A percentile compares a stretch with the other conserved stretches of the same genome.
Conservation (phyloP, 768 basidiomycete species). For the Leucosporidium scottii region DNA sequence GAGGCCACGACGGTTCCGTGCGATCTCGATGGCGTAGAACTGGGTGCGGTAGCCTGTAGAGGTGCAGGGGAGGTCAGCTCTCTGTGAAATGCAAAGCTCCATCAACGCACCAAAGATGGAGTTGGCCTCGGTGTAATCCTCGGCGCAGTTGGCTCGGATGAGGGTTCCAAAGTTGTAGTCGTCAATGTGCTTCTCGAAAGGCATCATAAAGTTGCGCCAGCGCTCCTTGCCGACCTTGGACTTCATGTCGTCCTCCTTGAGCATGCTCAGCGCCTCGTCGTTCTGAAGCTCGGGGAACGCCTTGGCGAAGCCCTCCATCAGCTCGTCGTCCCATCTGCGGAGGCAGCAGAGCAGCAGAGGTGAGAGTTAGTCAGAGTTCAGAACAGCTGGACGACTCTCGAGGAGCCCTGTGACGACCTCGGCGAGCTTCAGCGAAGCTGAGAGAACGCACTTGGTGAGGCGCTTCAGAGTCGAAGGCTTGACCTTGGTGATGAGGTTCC, state of each 20-base stretch:
- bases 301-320: constrained; percentile 65
- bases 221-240: constrained; percentile 72
- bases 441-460: constrained; percentile 62
- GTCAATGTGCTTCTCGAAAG: constrained; percentile 57
- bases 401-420: neutral
- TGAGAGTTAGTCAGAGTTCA: neutral
- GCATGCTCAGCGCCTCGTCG: constrained; percentile 48
- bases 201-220: constrained; percentile 81
- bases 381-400: neutral
- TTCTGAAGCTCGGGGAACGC: constrained; percentile 67
- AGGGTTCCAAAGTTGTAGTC: constrained; percentile 97
- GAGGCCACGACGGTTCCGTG: constrained; percentile 80
- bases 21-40: constrained; percentile 95
- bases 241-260: constrained; percentile 94
- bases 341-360: neutral
- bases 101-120: constrained; percentile 71
- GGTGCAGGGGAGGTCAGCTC: neutral
- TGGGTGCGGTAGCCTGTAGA: constrained; percentile 44
- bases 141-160: constrained; percentile 67
- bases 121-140: constrained; percentile 84
- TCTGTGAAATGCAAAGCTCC: neutral
- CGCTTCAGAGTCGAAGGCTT: constrained; percentile 60
- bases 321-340: constrained; percentile 76
- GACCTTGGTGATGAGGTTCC: constrained; percentile 81
- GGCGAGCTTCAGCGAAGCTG: neutral